Evolutionary conservation across 768 basidiomycete genomes (phyloP).

Genomic region (Pilatotrama ljubarskyi): DNA sequence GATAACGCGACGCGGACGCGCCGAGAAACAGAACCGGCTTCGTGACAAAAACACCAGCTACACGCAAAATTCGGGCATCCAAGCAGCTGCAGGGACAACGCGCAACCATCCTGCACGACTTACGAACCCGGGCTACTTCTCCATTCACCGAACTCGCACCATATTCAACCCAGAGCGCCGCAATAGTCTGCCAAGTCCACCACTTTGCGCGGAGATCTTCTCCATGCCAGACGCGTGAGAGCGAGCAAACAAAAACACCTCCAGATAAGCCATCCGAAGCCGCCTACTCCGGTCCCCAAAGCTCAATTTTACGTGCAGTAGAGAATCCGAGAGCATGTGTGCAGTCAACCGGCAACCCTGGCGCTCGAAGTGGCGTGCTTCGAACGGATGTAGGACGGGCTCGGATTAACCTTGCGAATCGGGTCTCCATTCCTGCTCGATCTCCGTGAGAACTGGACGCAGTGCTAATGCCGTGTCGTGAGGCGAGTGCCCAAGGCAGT

Average conservation of each 20-base stretch:
- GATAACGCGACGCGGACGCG: background rate
- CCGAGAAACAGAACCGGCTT: background rate
- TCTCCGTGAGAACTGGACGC: too few species aligned
- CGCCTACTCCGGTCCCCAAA: background rate
- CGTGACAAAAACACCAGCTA: background rate
- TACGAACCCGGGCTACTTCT: background rate
- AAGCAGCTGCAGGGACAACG: background rate
- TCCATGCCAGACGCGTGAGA: slow-evolving; percentile 2
- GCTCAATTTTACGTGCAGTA: slow-evolving; percentile 14
- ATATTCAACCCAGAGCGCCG: background rate
- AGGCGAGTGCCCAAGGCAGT: too few species aligned
- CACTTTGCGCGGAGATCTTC: background rate
- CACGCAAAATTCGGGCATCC: background rate
- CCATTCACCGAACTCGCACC: slow-evolving; percentile 3
- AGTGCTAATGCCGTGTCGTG: too few species aligned
- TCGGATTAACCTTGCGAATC: background rate
- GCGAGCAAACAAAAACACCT: background rate
- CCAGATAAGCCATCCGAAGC: background rate
- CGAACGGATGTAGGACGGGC: background rate
- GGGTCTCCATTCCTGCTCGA: too few species aligned
- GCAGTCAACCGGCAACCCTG: background rate
- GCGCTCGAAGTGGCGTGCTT: background rate
- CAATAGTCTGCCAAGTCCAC: background rate
- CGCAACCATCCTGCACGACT: background rate
- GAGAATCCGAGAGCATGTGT: slow-evolving; percentile 5